Conservation (phyloP, 805 yeast species). For the Saccharomycopsis selenospora region DNA sequence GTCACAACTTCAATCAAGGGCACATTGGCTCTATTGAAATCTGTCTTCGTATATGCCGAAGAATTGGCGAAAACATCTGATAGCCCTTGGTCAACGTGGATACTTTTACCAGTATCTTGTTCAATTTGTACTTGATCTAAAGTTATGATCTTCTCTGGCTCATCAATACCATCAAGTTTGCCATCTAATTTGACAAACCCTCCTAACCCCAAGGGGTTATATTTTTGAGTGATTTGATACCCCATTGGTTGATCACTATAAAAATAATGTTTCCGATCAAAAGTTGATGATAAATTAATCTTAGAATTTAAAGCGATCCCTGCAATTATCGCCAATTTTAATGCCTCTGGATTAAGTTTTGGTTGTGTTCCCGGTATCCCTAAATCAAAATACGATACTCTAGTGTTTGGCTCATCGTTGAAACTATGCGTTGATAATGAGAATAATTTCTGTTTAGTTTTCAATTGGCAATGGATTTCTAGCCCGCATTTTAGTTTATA, state of each 20-base stretch:
- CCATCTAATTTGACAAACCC: constrained; percentile 49
- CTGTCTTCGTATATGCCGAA: constrained; percentile 41
- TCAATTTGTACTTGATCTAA: constrained; percentile 84
- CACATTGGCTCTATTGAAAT: constrained; percentile 75
- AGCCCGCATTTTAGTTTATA: constrained; percentile 69
- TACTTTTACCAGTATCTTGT: constrained; percentile 88
- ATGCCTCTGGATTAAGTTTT: constrained; percentile 62
- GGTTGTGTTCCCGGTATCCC: constrained; percentile 95
- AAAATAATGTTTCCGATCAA: constrained; percentile 93
- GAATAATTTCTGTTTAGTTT: constrained; percentile 68
- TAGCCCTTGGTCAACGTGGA: constrained; percentile 37
- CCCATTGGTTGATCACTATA: constrained; percentile 96
- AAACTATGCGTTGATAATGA: constrained; percentile 48
- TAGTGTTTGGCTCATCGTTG: constrained; percentile 54
- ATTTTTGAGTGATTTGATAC: constrained; percentile 90
- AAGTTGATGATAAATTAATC: constrained; percentile 51
- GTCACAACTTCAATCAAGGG: constrained; percentile 91
- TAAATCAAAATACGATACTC: constrained; percentile 71
- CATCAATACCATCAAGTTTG: constrained; percentile 46
- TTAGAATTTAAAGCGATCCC: constrained; percentile 61
- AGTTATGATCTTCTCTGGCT: constrained; percentile 39
- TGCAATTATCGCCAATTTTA: constrained; percentile 62
- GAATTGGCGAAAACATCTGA: constrained; percentile 22
- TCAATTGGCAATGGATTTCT: constrained; percentile 88
- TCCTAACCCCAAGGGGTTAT: constrained; percentile 63